A percentile compares a stretch with the other conserved stretches of the same genome.
Conservation (phyloP, 2,329 filamentous ascomycete species). For the Neofusicoccum laricinum region DNA sequence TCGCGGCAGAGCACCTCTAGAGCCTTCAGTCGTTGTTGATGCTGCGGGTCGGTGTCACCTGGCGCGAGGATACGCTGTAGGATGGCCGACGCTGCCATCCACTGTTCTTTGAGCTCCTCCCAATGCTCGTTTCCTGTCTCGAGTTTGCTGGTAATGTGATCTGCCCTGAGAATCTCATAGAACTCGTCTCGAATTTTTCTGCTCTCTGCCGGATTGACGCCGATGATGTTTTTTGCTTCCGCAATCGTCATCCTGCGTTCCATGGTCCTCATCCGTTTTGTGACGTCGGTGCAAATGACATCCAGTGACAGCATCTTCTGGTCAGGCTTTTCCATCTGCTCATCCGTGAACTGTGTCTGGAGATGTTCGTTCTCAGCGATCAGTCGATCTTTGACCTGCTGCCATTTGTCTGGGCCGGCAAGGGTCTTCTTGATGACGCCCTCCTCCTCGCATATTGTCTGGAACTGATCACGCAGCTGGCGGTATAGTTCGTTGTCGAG, state of each 20-base stretch:
- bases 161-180: constrained; percentile 61
- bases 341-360: constrained; percentile 57
- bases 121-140: constrained; percentile 70
- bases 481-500: constrained; percentile 64
- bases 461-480: constrained; percentile 64
- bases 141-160: constrained; percentile 70
- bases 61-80: constrained; percentile 55
- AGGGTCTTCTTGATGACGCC: constrained; percentile 73
- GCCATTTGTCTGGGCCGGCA: constrained; percentile 71
- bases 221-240: constrained; percentile 70
- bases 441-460: constrained; percentile 65
- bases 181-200: constrained; percentile 65
- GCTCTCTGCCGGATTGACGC: constrained; percentile 65
- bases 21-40: constrained; percentile 59
- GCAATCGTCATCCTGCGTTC: constrained; percentile 67
- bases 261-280: constrained; percentile 69
- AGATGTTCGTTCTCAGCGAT: constrained; percentile 64
- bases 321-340: constrained; percentile 29
- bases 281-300: constrained; percentile 77
- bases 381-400: constrained; percentile 65
- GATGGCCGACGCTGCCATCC: constrained; percentile 59
- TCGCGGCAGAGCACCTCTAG: constrained; percentile 71
- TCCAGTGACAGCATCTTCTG: constrained; percentile 69
- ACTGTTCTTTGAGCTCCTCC: constrained; percentile 65
- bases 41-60: constrained; percentile 51